Base-by-base conservation (phyloP, 148 eudicot genomes). In the Chenopodium berlandieri region DNA sequence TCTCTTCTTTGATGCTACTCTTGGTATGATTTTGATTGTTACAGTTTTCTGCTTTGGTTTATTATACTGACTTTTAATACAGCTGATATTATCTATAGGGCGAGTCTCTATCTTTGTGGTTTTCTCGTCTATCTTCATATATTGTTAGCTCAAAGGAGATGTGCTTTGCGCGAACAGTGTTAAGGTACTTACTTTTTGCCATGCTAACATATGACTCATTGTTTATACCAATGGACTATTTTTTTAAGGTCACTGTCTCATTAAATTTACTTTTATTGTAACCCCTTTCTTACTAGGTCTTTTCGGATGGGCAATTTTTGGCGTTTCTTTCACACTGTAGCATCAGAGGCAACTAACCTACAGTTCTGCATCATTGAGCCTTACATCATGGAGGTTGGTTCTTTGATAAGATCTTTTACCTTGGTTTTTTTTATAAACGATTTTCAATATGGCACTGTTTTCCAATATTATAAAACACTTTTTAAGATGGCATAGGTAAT, bases 101-200 rank as follows among this genome's bases (percentile, higher is more conserved):
- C 11, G 98, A 95, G 84, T 83, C 97, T 20, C 84, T 95, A 17
- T 88, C 97, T 46, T 79, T 95, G 84, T 95, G 98, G 98, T 87
- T 95, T 23, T 86, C 92, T 70, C 89, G 79, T 71, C 80, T 90
- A 79, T 84, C 90, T 79, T 83, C 90, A 81, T 75, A 79, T 25
- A 73, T 88, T 76, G 78, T 91, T 46, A 88, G 83, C 84, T 91
- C 98, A 16, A 95, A 86, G 83, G 91, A 91, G 86, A 88, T 95
- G 94, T 40, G 77, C 84, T 92, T 94, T 87, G 90, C 97, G 60
- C 90, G 94, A 50, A 86, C 79, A 83, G 79, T 91, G 79, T 85
- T 95, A 76, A 94, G 99, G 98, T 93, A 84, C 65, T 54, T 23
- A 3, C 44, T 7, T 78, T 77, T 13, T 34, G 71, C 72, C 60